These are phyloP conservation scores for Tephrocybe sp. DNA, from an alignment of 768 basidiomycete genomes.

Conservation along the genomic window DNA sequence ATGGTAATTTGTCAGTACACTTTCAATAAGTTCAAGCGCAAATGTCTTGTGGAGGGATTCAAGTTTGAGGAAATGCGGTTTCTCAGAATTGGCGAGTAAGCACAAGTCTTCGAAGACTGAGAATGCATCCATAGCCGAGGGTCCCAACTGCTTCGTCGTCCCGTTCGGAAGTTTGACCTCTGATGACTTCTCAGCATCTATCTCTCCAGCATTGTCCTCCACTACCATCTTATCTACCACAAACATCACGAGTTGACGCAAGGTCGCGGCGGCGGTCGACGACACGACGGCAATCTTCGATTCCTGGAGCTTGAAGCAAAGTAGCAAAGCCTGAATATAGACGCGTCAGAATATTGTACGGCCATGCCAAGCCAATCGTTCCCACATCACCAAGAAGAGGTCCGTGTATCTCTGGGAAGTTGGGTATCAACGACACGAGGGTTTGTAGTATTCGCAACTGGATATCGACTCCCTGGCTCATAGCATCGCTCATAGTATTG, in stretches of 20 bases:
- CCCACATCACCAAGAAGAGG: slow-evolving; percentile 74
- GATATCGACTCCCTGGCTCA: slow-evolving; percentile 95
- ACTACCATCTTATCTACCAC: slow-evolving; percentile 92
- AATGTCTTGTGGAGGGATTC: slow-evolving; percentile 89
- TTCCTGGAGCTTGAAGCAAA: slow-evolving; percentile 95
- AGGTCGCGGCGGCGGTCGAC: slow-evolving; percentile 93
- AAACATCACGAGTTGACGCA: slow-evolving; percentile 96
- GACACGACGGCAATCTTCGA: slow-evolving; percentile 96
- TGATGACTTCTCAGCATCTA: slow-evolving; percentile 30
- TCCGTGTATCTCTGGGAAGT: slow-evolving; percentile 82
- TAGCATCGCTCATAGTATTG: slow-evolving; percentile 80
- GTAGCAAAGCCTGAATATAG: slow-evolving; percentile 67
- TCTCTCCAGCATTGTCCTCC: slow-evolving; percentile 56
- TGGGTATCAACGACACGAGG: slow-evolving; percentile 86
- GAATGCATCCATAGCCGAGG: slow-evolving; percentile 82
- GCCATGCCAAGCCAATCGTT: neutral
- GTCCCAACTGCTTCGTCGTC: slow-evolving; percentile 57
- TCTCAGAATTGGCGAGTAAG: slow-evolving; percentile 80
- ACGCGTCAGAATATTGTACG: neutral
- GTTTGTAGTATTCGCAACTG: slow-evolving; percentile 94
- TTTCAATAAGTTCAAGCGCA: slow-evolving; percentile 95
- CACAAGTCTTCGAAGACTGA: slow-evolving; percentile 93
- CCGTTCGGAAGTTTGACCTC: slow-evolving; percentile 70
- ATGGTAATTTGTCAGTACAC: slow-evolving; percentile 91
- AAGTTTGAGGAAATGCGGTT: slow-evolving; percentile 79